phyloP scores from a whole-genome alignment of 371 early-diverging fungal genomes.

The Mortierella sp. region DNA sequence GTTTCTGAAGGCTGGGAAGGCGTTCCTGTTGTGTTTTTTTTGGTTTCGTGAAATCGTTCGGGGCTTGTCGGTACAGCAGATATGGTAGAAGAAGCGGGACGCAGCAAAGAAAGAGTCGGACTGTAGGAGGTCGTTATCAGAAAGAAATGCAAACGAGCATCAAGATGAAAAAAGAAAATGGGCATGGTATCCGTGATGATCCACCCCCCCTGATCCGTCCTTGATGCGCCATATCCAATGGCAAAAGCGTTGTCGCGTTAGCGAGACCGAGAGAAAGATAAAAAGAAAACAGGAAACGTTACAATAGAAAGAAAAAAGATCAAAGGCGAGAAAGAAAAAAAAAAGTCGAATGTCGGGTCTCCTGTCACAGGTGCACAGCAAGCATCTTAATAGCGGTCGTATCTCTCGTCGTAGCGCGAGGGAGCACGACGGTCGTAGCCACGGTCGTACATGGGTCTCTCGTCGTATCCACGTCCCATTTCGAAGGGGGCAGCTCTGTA shows the following conservation, averaged over 20 bases:
- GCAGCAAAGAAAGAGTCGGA: constrained; percentile 4
- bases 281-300: neutral
- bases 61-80: constrained; percentile 5
- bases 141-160: neutral
- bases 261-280: neutral
- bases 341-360: neutral
- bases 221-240: neutral
- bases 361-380: neutral
- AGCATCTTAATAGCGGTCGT: constrained; percentile 64
- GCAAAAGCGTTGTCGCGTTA: neutral
- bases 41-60: neutral
- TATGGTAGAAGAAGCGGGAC: neutral
- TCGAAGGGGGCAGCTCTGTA: constrained; percentile 50
- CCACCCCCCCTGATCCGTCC: neutral
- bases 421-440: constrained; percentile 54
- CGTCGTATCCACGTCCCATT: constrained; percentile 49
- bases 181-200: neutral
- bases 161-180: neutral
- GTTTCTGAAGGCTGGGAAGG: neutral
- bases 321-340: neutral
- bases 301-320: neutral
- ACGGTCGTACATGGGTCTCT: constrained; percentile 56
- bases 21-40: neutral
- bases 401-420: constrained; percentile 60
- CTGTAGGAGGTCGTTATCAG: neutral